Percentiles rank a stretch among this genome's conserved stretches.
Conservation (phyloP, 169 alveolate species). For the Cyclospora cayetanensis region DNA sequence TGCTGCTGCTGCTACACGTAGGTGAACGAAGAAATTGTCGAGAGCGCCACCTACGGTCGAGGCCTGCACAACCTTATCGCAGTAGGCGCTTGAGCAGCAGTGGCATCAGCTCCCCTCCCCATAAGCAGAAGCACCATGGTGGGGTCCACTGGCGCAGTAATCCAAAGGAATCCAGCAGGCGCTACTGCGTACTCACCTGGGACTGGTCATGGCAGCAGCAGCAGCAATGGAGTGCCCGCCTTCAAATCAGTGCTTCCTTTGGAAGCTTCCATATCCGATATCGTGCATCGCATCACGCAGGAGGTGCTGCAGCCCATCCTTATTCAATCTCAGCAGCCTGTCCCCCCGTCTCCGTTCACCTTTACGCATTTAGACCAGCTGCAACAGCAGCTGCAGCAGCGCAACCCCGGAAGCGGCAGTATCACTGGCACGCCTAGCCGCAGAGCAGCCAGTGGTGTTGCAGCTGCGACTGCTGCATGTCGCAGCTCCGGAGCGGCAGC, state of each 20-base stretch:
- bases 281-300: neutral
- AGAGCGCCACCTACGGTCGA: too few species aligned
- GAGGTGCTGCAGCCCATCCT: slow-evolving; percentile 53
- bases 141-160: neutral
- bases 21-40: too few species aligned
- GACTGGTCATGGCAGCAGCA: neutral
- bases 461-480: neutral
- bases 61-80: too few species aligned
- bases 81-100: neutral
- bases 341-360: slow-evolving; percentile 45
- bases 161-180: neutral
- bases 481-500: neutral
- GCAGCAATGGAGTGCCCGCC: neutral
- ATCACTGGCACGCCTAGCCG: neutral
- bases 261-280: slow-evolving; percentile 12
- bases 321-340: neutral
- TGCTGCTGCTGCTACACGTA: neutral
- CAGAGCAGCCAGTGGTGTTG: neutral
- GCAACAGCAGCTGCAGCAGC: neutral
- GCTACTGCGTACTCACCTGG: neutral
- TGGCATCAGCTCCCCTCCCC: neutral
- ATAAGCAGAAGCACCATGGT: neutral
- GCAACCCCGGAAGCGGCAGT: neutral
- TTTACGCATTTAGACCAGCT: neutral
- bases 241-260: neutral